Conservation (phyloP, 257 asterid species). For the Hygrophila difformis region DNA sequence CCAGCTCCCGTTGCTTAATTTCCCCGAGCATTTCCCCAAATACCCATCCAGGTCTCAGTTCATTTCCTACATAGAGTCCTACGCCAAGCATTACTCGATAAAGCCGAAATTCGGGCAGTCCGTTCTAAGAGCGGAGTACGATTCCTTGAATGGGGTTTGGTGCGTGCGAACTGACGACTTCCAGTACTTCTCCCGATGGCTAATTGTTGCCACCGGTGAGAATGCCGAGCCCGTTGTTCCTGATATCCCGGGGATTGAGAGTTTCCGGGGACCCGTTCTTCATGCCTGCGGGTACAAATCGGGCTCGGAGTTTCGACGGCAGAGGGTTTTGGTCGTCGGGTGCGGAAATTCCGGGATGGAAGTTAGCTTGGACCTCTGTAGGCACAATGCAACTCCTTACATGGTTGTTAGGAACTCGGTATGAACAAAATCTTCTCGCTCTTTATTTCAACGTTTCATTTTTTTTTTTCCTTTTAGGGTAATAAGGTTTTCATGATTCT, state of each 20-base stretch:
- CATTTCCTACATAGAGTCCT: slow-evolving; percentile 35
- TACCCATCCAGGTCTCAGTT: slow-evolving; percentile 9
- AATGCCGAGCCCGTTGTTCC: slow-evolving; percentile 73
- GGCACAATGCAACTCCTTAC: slow-evolving; percentile 50
- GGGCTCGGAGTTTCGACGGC: slow-evolving; percentile 41
- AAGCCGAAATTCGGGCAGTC: neutral
- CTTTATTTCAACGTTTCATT: neutral
- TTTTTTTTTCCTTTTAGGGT: neutral
- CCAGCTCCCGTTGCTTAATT: slow-evolving; percentile 64
- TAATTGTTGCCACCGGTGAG: slow-evolving; percentile 82
- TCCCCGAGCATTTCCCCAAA: slow-evolving; percentile 2
- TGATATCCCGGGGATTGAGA: slow-evolving; percentile 40
- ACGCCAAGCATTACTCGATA: slow-evolving; percentile 30
- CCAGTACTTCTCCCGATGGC: slow-evolving; percentile 33
- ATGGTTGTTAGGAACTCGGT: slow-evolving; percentile 78
- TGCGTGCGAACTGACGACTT: neutral
- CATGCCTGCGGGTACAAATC: slow-evolving; percentile 65
- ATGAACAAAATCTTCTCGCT: slow-evolving; percentile 11
- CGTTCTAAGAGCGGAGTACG: neutral
- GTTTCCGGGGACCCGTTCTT: slow-evolving; percentile 42
- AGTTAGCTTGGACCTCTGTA: slow-evolving; percentile 84
- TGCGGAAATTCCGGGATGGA: slow-evolving; percentile 98
- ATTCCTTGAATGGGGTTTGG: neutral
- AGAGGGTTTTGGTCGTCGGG: slow-evolving; percentile 70
- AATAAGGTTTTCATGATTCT: slow-evolving; percentile 18